These are phyloP conservation scores for Aeschynomene evenia DNA, from an alignment of 306 rosid species.

Conservation along the genomic window DNA sequence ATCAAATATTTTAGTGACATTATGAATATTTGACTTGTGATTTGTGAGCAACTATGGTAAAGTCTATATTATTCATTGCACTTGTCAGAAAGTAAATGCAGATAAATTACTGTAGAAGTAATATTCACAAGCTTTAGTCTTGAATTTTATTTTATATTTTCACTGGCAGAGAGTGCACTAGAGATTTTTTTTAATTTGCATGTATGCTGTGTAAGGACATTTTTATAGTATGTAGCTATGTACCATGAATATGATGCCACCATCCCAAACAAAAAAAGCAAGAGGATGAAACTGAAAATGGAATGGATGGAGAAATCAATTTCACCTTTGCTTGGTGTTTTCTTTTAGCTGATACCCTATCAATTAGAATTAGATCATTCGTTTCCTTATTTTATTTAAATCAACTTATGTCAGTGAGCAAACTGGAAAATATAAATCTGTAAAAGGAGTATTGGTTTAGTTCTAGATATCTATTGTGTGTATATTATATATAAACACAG, in stretches of 20 bases:
- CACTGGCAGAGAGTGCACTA: background rate
- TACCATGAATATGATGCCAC: background rate
- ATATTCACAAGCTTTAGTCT: background rate
- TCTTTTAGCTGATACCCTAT: background rate
- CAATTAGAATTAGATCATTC: background rate
- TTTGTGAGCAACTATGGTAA: background rate
- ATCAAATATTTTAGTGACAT: background rate
- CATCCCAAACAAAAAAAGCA: background rate
- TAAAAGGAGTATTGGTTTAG: background rate
- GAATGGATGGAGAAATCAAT: background rate
- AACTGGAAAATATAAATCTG: background rate
- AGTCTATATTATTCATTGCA: background rate
- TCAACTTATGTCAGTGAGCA: background rate
- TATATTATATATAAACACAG: background rate
- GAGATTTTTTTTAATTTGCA: background rate
- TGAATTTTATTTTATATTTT: background rate
- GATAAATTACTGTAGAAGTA: background rate
- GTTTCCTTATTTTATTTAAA: background rate
- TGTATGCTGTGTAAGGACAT: background rate
- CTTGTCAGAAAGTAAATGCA: background rate
- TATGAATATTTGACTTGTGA: background rate
- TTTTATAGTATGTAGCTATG: background rate
- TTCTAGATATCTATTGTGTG: too few species aligned
- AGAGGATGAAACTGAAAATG: background rate
- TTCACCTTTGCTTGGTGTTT: background rate